Percentiles rank a stretch among this genome's conserved stretches.
phyloP scores from a whole-genome alignment of 345 rosid species.

The Aquilaria yunnanensis region DNA sequence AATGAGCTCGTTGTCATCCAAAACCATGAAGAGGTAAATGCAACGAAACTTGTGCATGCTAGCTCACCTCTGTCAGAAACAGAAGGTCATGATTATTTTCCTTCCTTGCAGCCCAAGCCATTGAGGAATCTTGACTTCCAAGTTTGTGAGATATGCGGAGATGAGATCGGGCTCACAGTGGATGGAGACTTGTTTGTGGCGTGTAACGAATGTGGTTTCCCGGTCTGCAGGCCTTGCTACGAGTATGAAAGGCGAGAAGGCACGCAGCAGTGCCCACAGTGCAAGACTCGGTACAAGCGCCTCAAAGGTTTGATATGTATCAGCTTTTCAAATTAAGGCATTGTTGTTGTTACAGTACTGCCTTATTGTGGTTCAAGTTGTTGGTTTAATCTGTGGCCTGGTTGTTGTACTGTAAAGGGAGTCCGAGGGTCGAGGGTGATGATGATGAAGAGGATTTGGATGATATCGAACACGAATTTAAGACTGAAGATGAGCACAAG shows the following conservation, averaged over 20 bases:
- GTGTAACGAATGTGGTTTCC: slow-evolving; percentile 68
- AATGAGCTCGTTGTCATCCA: slow-evolving; percentile 98
- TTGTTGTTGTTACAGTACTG: too few relatives aligned
- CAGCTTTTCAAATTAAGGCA: too few relatives aligned
- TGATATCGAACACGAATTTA: slow-evolving; percentile 39
- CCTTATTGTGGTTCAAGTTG: background rate
- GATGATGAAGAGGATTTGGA: slow-evolving; percentile 42
- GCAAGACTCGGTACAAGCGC: slow-evolving; percentile 78
- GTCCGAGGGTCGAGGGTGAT: slow-evolving; percentile 53
- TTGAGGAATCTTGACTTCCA: slow-evolving; percentile 47
- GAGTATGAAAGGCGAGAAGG: slow-evolving; percentile 90
- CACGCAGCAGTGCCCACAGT: slow-evolving; percentile 84
- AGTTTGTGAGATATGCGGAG: slow-evolving; percentile 79
- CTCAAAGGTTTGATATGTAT: slow-evolving; percentile 43
- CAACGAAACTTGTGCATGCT: too few relatives aligned
- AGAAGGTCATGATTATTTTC: too few relatives aligned
- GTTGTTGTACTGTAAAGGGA: slow-evolving; percentile 38
- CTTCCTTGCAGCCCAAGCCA: slow-evolving; percentile 43
- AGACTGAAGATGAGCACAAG: slow-evolving; percentile 38
- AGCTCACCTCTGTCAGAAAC: too few relatives aligned
- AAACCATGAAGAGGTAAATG: slow-evolving; percentile 84
- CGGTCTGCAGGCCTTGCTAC: slow-evolving; percentile 85
- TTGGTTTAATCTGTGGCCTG: slow-evolving; percentile 39
- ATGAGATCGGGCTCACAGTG: slow-evolving; percentile 51
- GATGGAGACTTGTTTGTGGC: slow-evolving; percentile 70